Percentiles rank a stretch among this genome's conserved stretches.
Evolutionary conservation across 1,284 basidiomycete genomes (phyloP).

Genomic region (Irpex lacteus): DNA sequence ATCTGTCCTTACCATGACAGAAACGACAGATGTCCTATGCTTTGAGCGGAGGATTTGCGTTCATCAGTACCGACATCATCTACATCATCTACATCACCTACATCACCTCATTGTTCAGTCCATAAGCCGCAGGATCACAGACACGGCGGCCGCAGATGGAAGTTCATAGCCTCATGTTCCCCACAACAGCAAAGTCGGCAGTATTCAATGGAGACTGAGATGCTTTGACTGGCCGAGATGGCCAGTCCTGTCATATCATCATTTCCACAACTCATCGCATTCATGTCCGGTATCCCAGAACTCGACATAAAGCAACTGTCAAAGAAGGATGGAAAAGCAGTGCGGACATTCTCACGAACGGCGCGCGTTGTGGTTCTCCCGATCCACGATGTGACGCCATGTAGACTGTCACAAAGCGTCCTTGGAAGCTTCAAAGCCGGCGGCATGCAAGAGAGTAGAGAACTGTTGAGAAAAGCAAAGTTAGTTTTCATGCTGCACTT

Average conservation of each 20-base stretch:
- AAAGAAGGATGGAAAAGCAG: not conserved
- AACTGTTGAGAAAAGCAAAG: conserved; percentile 34
- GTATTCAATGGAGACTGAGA: not conserved
- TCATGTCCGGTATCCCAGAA: not conserved
- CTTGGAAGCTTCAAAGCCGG: conserved; percentile 44
- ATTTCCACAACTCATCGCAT: not conserved
- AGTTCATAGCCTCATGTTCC: not conserved
- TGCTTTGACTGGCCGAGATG: not conserved
- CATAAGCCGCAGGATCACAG: no score
- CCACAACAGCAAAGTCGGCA: not conserved
- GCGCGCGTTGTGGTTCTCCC: not conserved
- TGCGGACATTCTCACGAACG: not conserved
- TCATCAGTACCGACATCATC: not conserved
- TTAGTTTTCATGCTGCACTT: not conserved
- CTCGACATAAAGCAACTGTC: not conserved
- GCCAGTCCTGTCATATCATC: not conserved
- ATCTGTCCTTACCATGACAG: no score
- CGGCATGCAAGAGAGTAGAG: conserved; percentile 48
- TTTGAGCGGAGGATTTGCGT: not conserved
- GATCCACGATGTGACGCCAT: not conserved
- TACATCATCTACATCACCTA: no score
- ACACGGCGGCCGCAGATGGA: no score
- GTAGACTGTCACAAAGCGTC: not conserved
- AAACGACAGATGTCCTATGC: no score
- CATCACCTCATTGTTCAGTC: not conserved